Base-by-base conservation (phyloP, 2,329 filamentous ascomycete species). In the Claviceps pazoutovae region DNA sequence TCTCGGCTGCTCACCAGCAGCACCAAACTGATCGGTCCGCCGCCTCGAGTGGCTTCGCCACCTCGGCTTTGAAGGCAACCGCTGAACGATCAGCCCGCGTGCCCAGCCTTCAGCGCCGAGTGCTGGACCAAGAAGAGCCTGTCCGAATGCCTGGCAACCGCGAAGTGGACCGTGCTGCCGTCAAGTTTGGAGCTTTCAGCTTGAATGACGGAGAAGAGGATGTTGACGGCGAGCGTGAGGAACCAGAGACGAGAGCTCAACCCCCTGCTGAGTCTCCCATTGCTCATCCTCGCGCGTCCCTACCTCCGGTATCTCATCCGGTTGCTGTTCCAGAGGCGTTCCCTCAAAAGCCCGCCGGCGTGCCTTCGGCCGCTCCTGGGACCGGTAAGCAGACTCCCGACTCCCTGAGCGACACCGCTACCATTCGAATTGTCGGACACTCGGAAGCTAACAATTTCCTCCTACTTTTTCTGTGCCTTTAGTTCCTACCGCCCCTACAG, bases 111-210 rank as follows among this genome's bases (percentile, higher is more conserved):
- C 86, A 94, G 66, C 83, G 91, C 58, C 86, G 88, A 61, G 78
- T 96, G 51, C 76, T 95, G 62, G 90, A 97, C 61, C 93, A 98
- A 66, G 90, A 95, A 68, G 93, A 98, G 71, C 88, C 93, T 54
- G 93, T 98, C 42, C 89, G 95, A 57, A 96, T 98, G 91, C 93
- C 93, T 46, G 89, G 88, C 54, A 95, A 96, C 72, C 89, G 93
- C 59, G 90, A 93, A 50, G 86, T 98, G 30, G 91, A 97, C 66
- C 84, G 89, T 61, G 82, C 91, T 58, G 86, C 90, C 48, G 89
- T 98, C 48, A 91, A 97, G 65, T 98, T 98, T 66, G 93, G 93
- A 56, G 94, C 90, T 66, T 88, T 98, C 75, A 94, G 85, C 63
- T 69, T 98, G 62, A 90, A 87, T 64, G 89, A 83, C 50, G 79